Percentiles rank a stretch among this genome's conserved stretches.
These are phyloP conservation scores for Lolium multiflorum DNA, from an alignment of 176 grass and related monocot species.

Conservation along the genomic window DNA sequence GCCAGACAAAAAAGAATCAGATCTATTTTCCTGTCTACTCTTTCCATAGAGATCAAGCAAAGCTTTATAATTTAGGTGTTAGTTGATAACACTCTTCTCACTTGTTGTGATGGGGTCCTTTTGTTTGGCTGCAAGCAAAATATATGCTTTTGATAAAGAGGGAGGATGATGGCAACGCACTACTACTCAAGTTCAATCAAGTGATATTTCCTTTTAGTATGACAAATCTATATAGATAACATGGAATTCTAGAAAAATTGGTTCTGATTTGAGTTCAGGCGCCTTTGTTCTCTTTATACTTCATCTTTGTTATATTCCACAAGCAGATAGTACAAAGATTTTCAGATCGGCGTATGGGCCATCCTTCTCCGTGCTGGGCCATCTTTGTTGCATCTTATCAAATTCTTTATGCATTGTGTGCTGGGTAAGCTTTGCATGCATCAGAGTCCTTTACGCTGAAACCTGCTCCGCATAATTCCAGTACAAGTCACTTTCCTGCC, in stretches of 20 bases:
- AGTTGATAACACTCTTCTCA: constrained; percentile 25
- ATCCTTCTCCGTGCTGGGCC: neutral
- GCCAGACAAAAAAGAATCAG: neutral
- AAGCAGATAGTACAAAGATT: neutral
- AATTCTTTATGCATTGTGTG: neutral
- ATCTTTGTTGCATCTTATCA: neutral
- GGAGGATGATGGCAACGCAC: neutral
- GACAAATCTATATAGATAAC: neutral
- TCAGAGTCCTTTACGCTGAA: constrained; percentile 9
- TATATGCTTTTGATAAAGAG: constrained; percentile 13
- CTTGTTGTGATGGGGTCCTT: neutral
- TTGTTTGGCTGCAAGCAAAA: constrained; percentile 14
- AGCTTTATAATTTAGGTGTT: constrained; percentile 5
- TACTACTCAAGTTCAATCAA: constrained; percentile 12
- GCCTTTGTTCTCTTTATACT: neutral
- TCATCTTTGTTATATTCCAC: neutral
- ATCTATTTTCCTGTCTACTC: neutral
- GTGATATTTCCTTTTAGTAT: neutral
- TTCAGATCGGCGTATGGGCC: neutral
- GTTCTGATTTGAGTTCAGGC: neutral
- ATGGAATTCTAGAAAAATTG: neutral
- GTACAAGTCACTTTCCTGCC: constrained; percentile 33
- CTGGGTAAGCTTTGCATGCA: neutral
- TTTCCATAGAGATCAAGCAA: neutral
- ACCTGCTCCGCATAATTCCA: neutral